Percentiles rank a stretch among this genome's conserved stretches.
Evolutionary conservation across 257 asterid genomes (phyloP).

Genomic region (Cynanchum wilfordii): DNA sequence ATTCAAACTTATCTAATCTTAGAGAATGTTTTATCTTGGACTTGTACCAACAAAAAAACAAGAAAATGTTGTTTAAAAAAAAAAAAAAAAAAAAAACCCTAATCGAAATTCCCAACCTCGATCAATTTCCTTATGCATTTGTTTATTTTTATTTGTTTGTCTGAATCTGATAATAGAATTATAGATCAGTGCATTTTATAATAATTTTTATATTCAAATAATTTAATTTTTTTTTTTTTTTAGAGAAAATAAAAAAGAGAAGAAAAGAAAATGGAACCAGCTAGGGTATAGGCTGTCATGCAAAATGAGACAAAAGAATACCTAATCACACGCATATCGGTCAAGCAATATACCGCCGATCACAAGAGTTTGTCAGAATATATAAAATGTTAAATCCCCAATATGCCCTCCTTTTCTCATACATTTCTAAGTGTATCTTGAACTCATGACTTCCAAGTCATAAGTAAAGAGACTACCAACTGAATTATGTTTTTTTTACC

Average conservation of each 20-base stretch:
- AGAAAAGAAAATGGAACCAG: not conserved
- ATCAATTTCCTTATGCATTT: too few species aligned
- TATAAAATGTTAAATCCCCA: constrained; percentile 7
- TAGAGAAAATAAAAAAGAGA: not conserved
- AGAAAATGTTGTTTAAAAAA: too few species aligned
- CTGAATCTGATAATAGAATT: not conserved
- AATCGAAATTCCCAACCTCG: too few species aligned
- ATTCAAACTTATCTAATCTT: too few species aligned
- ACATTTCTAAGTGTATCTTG: too few species aligned
- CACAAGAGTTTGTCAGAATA: constrained; percentile 9
- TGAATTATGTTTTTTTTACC: too few species aligned
- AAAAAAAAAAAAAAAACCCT: too few species aligned
- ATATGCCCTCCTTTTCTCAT: constrained; percentile 1
- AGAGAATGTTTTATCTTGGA: constrained; percentile 4
- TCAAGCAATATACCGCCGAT: constrained; percentile 17
- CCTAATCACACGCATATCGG: not conserved
- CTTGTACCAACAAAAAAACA: not conserved
- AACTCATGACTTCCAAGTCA: too few species aligned
- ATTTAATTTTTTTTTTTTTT: not conserved
- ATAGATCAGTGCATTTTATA: not conserved
- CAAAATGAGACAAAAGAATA: constrained; percentile 6
- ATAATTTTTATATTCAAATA: not conserved
- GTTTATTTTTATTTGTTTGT: not conserved
- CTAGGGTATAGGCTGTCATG: constrained; percentile 7
- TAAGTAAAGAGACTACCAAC: too few species aligned